Base-by-base conservation (phyloP, 257 asterid species). In the Forsythia suspensa region DNA sequence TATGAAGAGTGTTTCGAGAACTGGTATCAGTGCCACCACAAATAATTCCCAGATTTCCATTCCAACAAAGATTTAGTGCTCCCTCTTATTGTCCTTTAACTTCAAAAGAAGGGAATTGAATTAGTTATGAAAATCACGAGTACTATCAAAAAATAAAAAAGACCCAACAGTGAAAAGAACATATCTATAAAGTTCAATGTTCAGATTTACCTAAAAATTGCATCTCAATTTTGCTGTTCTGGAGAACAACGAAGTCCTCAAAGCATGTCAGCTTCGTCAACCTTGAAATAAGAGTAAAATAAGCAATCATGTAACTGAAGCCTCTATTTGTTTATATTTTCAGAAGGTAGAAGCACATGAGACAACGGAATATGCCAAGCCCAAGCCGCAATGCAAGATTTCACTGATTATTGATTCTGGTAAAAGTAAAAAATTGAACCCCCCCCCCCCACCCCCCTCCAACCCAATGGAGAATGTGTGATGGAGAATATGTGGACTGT, bases 1-100 rank as follows among this genome's bases (percentile, higher is more conserved):
- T 70, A 86, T 67, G 73, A 81, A 24, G 68, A 86, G 74, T 20
- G 83, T 84, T 75, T 86, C 77, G 67, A 77, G n/a, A 10, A 86
- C 81, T 18, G 88, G 88, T 82, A 84, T 84, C 73, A 86, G 66
- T 6, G 90, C 90, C 84, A 84, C 83, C 11, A 84, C 21, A 46
- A 86, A 77, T 78, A 86, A 77, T 24, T 79, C 88, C 21, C 40
- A 4, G 73, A 86, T 81, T 41, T 67, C 79, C 90, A 86, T 83
- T 61, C 39, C 36, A 20, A 59, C 68, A 7, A 29, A 59, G 68
- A n/a, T n/a, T 59, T 8, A 20, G 36, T 61, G 8, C 4, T 61
- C 18, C 69, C 69, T 20, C 36, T 59, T 61, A 46, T 11, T 3
- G 55, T 46, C 16, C 55, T 46, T 29, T 1, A 55, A 57, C 34